Evolutionary conservation across 1,284 basidiomycete species (phyloP), one percentile per base, ranked within the genome.

Genomic region (Austroboletus niveus): DNA sequence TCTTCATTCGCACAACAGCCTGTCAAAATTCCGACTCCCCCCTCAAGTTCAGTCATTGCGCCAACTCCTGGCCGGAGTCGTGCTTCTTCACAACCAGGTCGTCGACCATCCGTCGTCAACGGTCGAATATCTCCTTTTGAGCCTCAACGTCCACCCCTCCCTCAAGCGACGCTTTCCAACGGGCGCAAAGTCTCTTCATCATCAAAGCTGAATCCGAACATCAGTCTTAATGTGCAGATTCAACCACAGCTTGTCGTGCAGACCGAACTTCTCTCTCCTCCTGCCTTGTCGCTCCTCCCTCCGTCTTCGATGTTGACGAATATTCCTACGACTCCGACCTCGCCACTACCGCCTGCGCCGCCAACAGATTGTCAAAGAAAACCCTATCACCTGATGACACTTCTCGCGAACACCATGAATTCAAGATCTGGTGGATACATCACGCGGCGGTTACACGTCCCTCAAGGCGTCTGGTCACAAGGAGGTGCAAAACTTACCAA

Each of bases 381-480:
- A 57, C 93, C 94, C 7, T 97, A 96, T 69, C 89, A 95, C 66
- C 80, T 98, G 75, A 89, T 98, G 85, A 78, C 79, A 48, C 79
- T 92, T 31, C 72, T 97, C 22, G 79, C 84, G 52, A 79, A 76
- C 40, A 94, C 93, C 14, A 94, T 96, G 82, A 81, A 81, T 29
- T 83, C 84, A n/a, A 77, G 80, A 49, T 81, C 87, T 2, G 95
- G 95, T 11, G 92, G 89, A 12, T 97, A 96, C 67, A 75, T 98
- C 51, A 96, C 93, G 1, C 84, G 85, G 27, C 81, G 86, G 40
- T 73, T 99, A 54, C 95, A 94, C 69, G 86, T 98, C 20, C 90
- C 94, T 6, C 82, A 87, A 43, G 87, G 89, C 56, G 85, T 96
- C 10, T 99, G 96, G 96, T 87, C 87, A 35, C 89, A 92, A 64